phyloP scores from a whole-genome alignment of 1,284 basidiomycete genomes.

The Ganoderma sinense region DNA sequence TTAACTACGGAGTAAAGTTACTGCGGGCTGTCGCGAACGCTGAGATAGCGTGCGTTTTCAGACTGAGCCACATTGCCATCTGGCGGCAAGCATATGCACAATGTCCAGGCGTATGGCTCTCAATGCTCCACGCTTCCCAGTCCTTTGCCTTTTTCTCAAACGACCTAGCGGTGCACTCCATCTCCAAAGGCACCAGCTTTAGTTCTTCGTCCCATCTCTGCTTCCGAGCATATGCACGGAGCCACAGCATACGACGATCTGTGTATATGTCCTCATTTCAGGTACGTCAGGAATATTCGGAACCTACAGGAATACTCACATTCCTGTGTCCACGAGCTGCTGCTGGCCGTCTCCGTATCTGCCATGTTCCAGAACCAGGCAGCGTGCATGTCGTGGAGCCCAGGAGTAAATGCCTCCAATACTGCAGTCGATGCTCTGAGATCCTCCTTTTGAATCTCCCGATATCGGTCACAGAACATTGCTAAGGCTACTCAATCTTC shows the following conservation, averaged over 20 bases:
- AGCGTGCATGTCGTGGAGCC: background rate
- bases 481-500: background rate
- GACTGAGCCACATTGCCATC: background rate
- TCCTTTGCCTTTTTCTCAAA: background rate
- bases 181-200: constrained; percentile 1
- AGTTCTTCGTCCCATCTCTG: constrained; percentile 4
- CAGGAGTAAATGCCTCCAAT: background rate
- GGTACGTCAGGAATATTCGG: too few relatives aligned
- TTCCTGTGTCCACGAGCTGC: background rate
- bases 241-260: constrained; percentile 2
- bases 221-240: background rate
- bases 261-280: too few relatives aligned
- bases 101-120: background rate
- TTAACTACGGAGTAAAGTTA: background rate
- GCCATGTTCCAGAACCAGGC: constrained; percentile 12
- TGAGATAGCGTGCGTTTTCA: background rate
- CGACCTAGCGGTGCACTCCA: constrained; percentile 3
- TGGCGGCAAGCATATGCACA: background rate
- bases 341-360: background rate
- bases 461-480: background rate
- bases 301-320: background rate
- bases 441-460: background rate
- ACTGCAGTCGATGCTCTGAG: background rate
- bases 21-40: background rate
- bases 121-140: background rate